phyloP scores from a whole-genome alignment of 2,329 filamentous ascomycete genomes.

The Talaromyces sp. region DNA sequence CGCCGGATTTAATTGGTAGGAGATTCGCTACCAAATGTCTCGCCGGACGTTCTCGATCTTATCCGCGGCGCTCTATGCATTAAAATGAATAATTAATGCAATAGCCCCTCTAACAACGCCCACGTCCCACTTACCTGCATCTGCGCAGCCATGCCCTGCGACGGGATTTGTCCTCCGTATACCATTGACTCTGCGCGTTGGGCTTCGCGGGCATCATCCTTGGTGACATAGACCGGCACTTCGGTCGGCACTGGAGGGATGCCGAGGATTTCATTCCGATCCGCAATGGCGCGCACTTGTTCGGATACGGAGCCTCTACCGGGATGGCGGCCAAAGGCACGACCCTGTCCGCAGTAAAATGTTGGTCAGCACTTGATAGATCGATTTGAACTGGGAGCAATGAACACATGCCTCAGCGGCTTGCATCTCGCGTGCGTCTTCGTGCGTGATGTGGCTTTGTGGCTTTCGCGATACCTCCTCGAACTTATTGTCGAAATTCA shows the following conservation, averaged over 20 bases:
- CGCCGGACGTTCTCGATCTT: slow-evolving; percentile 32
- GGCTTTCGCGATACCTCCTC: slow-evolving; percentile 37
- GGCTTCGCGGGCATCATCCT: slow-evolving; percentile 36
- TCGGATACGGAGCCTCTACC: slow-evolving; percentile 34
- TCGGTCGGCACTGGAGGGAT: slow-evolving; percentile 26
- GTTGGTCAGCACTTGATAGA: not conserved
- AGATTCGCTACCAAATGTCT: slow-evolving; percentile 8
- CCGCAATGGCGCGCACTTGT: slow-evolving; percentile 37
- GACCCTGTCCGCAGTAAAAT: slow-evolving; percentile 24
- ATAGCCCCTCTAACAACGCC: not conserved
- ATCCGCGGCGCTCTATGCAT: slow-evolving; percentile 37
- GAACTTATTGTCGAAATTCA: slow-evolving; percentile 37
- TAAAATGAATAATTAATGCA: slow-evolving; percentile 9
- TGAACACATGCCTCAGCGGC: slow-evolving; percentile 30
- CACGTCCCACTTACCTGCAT: slow-evolving; percentile 34
- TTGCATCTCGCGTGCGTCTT: slow-evolving; percentile 37
- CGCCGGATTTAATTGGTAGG: no score
- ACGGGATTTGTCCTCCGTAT: slow-evolving; percentile 36
- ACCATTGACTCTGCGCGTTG: slow-evolving; percentile 30
- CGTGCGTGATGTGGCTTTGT: slow-evolving; percentile 34
- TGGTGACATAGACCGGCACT: slow-evolving; percentile 33
- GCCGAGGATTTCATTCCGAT: slow-evolving; percentile 34
- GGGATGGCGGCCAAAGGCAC: slow-evolving; percentile 37
- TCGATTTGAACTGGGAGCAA: not conserved
- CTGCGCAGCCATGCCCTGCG: slow-evolving; percentile 35